These are phyloP conservation scores for Trichaptum fuscoviolaceum DNA, from an alignment of 768 basidiomycete genomes.

Conservation along the genomic window DNA sequence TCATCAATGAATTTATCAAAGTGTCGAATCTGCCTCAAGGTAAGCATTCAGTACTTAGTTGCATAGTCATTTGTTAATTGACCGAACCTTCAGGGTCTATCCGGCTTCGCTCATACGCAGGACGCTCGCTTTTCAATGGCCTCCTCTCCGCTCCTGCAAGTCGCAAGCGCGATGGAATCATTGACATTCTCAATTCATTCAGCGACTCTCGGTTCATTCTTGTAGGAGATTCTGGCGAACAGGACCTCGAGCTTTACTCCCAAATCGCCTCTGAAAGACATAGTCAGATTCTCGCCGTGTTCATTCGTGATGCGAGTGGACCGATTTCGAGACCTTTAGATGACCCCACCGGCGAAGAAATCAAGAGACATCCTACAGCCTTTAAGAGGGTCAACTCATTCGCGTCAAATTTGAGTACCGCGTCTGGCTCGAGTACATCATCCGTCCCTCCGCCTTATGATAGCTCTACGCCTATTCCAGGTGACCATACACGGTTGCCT, in stretches of 20 bases:
- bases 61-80: constrained; percentile 8
- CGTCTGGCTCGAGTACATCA: constrained; percentile 8
- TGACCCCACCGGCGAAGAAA: constrained; percentile 54
- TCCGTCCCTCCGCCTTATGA: constrained; percentile 1
- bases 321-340: constrained; percentile 36
- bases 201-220: constrained; percentile 73
- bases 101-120: constrained; percentile 80
- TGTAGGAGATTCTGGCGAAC: constrained; percentile 91
- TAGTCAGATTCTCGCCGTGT: constrained; percentile 68
- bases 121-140: constrained; percentile 76
- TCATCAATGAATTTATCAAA: constrained; percentile 70
- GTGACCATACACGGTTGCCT: not conserved
- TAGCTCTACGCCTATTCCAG: constrained; percentile 4
- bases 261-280: constrained; percentile 66
- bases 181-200: constrained; percentile 75
- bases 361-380: not conserved
- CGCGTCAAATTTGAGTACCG: constrained; percentile 1
- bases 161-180: constrained; percentile 75
- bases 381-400: not conserved
- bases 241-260: constrained; percentile 89
- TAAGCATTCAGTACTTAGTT: constrained; percentile 15
- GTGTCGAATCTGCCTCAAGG: constrained; percentile 66
- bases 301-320: constrained; percentile 69
- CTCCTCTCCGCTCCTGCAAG: constrained; percentile 77
- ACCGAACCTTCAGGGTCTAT: constrained; percentile 50